Conservation (phyloP, 768 basidiomycete species). For the Pleurotus cornucopiae region DNA sequence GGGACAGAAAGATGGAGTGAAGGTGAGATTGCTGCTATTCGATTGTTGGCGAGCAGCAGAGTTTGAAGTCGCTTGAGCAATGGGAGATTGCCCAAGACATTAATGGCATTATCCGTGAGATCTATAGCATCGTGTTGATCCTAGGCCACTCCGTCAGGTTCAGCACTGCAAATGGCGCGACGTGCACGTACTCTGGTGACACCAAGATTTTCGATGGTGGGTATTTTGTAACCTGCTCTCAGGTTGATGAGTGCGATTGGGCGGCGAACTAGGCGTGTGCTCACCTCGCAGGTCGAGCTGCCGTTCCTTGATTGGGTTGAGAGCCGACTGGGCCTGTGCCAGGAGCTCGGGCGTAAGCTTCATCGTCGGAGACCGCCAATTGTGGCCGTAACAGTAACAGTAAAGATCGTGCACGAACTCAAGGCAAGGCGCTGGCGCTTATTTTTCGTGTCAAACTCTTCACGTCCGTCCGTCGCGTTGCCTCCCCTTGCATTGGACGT, state of each 20-base stretch:
- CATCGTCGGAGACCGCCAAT: constrained; percentile 41
- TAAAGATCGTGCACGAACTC: constrained; percentile 2
- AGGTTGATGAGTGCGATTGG: constrained; percentile 18
- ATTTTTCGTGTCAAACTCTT: constrained; percentile 33
- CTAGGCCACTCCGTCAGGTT: constrained; percentile 32
- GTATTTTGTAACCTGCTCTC: constrained; percentile 82
- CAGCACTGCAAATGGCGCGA: constrained; percentile 11
- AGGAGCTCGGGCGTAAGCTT: constrained; percentile 95
- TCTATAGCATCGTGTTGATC: constrained; percentile 95
- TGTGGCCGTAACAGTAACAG: background rate
- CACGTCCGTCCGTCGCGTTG: constrained; percentile 26
- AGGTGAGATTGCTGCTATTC: constrained; percentile 77
- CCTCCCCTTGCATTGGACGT: constrained; percentile 18
- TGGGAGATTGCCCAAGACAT: constrained; percentile 79
- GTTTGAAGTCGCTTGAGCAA: constrained; percentile 81
- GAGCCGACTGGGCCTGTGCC: constrained; percentile 70
- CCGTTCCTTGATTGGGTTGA: constrained; percentile 84
- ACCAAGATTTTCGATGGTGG: constrained; percentile 94
- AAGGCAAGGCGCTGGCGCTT: constrained; percentile 12
- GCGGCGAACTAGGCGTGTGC: constrained; percentile 12
- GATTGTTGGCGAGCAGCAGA: constrained; percentile 86
- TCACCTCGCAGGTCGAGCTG: constrained; percentile 89
- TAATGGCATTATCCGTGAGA: constrained; percentile 87
- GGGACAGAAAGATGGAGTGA: constrained; percentile 82
- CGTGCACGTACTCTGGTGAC: constrained; percentile 67